phyloP scores from a whole-genome alignment of 306 rosid genomes.

The Ceratonia siliqua region DNA sequence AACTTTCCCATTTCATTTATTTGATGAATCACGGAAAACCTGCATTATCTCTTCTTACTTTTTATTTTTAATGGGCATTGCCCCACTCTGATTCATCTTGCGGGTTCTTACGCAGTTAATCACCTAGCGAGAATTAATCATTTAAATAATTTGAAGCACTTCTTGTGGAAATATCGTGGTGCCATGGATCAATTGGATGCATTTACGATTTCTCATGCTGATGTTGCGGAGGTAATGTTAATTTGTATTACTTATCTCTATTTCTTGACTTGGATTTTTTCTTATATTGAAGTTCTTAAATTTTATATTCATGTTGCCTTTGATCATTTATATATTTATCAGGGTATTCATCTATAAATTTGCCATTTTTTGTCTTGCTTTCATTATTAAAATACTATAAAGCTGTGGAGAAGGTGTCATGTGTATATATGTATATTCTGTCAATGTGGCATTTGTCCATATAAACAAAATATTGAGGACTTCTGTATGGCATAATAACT shows the following conservation, averaged over 20 bases:
- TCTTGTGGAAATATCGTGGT: conserved; percentile 82
- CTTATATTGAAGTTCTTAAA: neutral
- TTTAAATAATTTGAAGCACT: conserved; percentile 79
- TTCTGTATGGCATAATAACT: conserved; percentile 14
- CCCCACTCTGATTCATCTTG: too few relatives aligned
- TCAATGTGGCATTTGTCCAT: neutral
- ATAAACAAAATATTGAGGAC: neutral
- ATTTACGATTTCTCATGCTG: conserved; percentile 59
- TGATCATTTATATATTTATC: too few relatives aligned
- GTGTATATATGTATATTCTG: neutral
- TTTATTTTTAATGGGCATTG: too few relatives aligned
- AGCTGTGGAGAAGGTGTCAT: conserved; percentile 19
- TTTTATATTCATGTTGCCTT: neutral
- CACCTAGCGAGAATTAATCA: conserved; percentile 76
- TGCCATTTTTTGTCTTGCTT: conserved; percentile 2
- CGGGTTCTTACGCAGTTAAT: too few relatives aligned
- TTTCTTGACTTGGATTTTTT: neutral
- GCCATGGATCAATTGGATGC: conserved; percentile 48
- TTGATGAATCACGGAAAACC: too few relatives aligned
- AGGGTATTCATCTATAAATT: conserved; percentile 48
- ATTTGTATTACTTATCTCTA: neutral
- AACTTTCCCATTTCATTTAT: too few relatives aligned
- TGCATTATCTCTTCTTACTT: too few relatives aligned
- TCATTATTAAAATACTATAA: neutral
- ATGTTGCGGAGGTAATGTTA: conserved; percentile 59